Evolutionary conservation across 2,329 filamentous ascomycete genomes (phyloP), one percentile per base, ranked within the genome.

Genomic region (Plectosphaerella plurivora): DNA sequence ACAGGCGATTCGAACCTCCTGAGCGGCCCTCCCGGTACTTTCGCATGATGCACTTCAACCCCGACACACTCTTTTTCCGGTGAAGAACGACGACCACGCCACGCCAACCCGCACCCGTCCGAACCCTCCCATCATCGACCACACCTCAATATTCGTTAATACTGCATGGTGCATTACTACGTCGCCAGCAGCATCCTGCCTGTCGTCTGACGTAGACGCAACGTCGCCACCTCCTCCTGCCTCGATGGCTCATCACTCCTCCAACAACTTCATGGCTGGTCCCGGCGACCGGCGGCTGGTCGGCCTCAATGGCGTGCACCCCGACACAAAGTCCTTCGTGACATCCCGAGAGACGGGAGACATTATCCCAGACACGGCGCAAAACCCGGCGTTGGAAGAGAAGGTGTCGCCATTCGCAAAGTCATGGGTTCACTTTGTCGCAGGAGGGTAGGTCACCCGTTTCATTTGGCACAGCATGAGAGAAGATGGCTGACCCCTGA

Each of bases 351-450:
- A 88, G 63, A 80, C 78, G 14, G 84, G 83, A 36, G 80, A 81
- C 52, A 69, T 77, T 5, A 63, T 78, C 3, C 77, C 81, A 2
- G 70, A 75, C 50, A 73, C 72, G 51, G 57, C 60, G 16, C 56
- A 51, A 57, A 66, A 56, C 53, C 62, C 47, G 49, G 54, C 41
- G 41, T 58, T 53, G 49, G 49, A 20, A 47, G 59, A 66, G 51
- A 73, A 75, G 57, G 65, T 68, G 15, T 68, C 75, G 37, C 78
- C 80, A 2, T 81, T 81, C 62, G 77, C 85, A 16, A 92, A 91
- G 69, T 91, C 91, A 68, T 96, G 91, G 88, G 89, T 91, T 56
- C 91, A 96, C 75, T 87, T 97, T 64, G 81, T 96, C 53, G 92
- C 92, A 51, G 92, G 92, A 78, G 92, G 86, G 91, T 95, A 81